phyloP scores from a whole-genome alignment of 1,284 basidiomycete species.

The Earliella scabrosa region DNA sequence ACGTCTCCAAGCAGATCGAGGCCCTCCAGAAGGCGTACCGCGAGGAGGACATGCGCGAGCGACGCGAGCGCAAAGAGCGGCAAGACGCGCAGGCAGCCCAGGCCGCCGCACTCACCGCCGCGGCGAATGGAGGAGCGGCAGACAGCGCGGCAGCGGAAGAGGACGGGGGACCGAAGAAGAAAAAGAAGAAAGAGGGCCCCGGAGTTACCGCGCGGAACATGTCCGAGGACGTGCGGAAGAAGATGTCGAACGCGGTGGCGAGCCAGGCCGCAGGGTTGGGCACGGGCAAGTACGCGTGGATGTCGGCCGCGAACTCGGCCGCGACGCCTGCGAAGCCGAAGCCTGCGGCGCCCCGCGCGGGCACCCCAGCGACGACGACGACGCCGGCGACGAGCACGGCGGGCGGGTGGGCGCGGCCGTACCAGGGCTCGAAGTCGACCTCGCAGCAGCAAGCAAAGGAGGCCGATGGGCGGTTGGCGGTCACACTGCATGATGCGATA shows the following conservation, averaged over 20 bases:
- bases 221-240: constrained; percentile 87
- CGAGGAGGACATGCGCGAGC: constrained; percentile 77
- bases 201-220: constrained; percentile 85
- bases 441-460: constrained; percentile 47
- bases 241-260: constrained; percentile 88
- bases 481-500: constrained; percentile 78
- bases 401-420: constrained; percentile 67
- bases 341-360: constrained; percentile 32
- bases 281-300: constrained; percentile 81
- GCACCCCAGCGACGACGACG: constrained; percentile 35
- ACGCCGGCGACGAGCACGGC: constrained; percentile 42
- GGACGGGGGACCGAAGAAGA: constrained; percentile 71
- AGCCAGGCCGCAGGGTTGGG: constrained; percentile 82
- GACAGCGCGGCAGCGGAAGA: constrained; percentile 44
- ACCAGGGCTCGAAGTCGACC: constrained; percentile 55
- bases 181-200: constrained; percentile 83
- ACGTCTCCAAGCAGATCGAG: constrained; percentile 75
- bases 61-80: constrained; percentile 77
- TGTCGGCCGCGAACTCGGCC: constrained; percentile 62
- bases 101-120: constrained; percentile 58
- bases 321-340: constrained; percentile 54
- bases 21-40: constrained; percentile 77
- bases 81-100: constrained; percentile 69
- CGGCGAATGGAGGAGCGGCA: constrained; percentile 43
- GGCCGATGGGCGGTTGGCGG: constrained; percentile 54